A percentile compares a stretch with the other conserved stretches of the same genome.
phyloP scores from a whole-genome alignment of 768 basidiomycete genomes.

The Leccinellum rugosiceps region DNA sequence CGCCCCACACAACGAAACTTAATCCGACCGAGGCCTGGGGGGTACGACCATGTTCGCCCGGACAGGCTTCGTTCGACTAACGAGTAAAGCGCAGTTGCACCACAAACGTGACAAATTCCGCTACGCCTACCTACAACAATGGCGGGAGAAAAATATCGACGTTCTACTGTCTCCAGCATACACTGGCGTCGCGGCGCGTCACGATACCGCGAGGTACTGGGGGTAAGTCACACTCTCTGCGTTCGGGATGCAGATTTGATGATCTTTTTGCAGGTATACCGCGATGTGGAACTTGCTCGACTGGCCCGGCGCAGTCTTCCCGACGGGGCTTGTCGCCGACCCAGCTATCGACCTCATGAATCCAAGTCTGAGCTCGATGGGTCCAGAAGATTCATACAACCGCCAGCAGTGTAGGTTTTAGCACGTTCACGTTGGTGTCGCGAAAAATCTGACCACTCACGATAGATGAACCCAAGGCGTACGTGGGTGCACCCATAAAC shows the following conservation, averaged over 20 bases:
- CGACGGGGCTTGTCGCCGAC: conserved; percentile 35
- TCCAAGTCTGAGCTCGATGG: neutral
- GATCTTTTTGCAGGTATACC: conserved; percentile 32
- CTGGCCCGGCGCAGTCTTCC: conserved; percentile 43
- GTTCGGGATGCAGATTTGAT: neutral
- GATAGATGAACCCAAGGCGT: conserved; percentile 21
- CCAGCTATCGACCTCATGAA: conserved; percentile 22
- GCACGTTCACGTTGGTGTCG: neutral
- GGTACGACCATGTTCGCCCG: conserved; percentile 12
- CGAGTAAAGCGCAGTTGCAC: conserved; percentile 20
- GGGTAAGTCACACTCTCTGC: conserved; percentile 2
- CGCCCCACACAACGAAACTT: conserved; percentile 24
- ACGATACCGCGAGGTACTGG: conserved; percentile 39
- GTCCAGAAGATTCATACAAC: conserved; percentile 20
- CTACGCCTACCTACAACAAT: conserved; percentile 34
- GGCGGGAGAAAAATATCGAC: conserved; percentile 38
- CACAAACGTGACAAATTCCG: conserved; percentile 34
- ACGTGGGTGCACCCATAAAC: conserved; percentile 15
- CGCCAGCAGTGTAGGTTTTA: conserved; percentile 16
- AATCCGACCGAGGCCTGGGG: conserved; percentile 28
- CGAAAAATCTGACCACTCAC: neutral
- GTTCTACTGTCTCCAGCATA: conserved; percentile 38
- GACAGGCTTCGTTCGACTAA: neutral
- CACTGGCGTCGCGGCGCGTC: conserved; percentile 35
- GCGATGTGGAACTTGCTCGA: conserved; percentile 44